Percentiles rank a stretch among this genome's conserved stretches.
Conservation (phyloP, 768 basidiomycete species). For the Crepidotus variabilis region DNA sequence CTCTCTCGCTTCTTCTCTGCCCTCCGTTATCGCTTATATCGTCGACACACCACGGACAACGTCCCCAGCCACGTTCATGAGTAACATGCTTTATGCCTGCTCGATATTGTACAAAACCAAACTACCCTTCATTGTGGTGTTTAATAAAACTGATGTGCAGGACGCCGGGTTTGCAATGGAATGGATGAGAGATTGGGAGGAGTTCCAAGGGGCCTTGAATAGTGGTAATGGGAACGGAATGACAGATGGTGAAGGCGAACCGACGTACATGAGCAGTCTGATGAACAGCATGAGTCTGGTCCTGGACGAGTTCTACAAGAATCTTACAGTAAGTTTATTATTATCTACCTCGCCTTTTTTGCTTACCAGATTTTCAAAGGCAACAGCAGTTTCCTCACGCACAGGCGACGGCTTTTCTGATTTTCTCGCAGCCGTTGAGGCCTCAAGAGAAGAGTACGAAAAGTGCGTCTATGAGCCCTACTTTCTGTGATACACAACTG, state of each 20-base stretch:
- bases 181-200: conserved; percentile 99
- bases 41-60: conserved; percentile 96
- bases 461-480: conserved; percentile 44
- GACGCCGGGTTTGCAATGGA: conserved; percentile 89
- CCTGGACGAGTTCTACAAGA: conserved; percentile 96
- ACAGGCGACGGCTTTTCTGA: conserved; percentile 93
- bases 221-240: conserved; percentile 58
- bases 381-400: conserved; percentile 93
- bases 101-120: conserved; percentile 98
- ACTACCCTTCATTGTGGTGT: conserved; percentile 94
- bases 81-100: conserved; percentile 99
- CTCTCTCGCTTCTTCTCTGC: conserved; percentile 88
- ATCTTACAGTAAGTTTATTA: conserved; percentile 68
- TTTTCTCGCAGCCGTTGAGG: conserved; percentile 90
- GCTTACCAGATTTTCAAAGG: conserved; percentile 36
- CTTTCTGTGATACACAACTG: neutral
- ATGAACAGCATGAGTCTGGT: conserved; percentile 99
- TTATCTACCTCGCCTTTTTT: neutral
- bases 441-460: conserved; percentile 84
- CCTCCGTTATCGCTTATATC: conserved; percentile 93
- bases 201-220: conserved; percentile 79
- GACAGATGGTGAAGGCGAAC: conserved; percentile 80
- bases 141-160: conserved; percentile 97
- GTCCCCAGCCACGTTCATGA: conserved; percentile 98
- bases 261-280: conserved; percentile 96